These are phyloP conservation scores for Gloeopeniophorella convolvens DNA, from an alignment of 768 basidiomycete genomes.

Conservation along the genomic window DNA sequence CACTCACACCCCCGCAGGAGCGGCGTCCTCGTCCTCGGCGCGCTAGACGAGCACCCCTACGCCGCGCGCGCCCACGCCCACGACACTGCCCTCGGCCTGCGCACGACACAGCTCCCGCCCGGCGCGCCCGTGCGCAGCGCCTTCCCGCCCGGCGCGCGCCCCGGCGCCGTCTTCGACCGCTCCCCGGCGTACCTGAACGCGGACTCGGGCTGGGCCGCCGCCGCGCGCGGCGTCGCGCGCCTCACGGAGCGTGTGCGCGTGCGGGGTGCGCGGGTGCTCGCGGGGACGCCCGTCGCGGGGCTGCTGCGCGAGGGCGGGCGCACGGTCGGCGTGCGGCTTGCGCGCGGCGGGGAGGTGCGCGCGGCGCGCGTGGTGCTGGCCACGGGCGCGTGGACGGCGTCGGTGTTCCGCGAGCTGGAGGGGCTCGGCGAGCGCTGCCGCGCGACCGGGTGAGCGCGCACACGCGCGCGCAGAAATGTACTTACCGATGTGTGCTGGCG, in stretches of 20 bases:
- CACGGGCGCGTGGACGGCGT: slow-evolving; percentile 82
- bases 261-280: slow-evolving; percentile 53
- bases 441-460: slow-evolving; percentile 83
- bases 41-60: slow-evolving; percentile 34
- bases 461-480: background rate
- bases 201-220: slow-evolving; percentile 83
- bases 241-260: slow-evolving; percentile 50
- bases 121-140: slow-evolving; percentile 36
- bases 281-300: slow-evolving; percentile 50
- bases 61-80: slow-evolving; percentile 52
- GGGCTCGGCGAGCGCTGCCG: slow-evolving; percentile 45
- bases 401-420: slow-evolving; percentile 58
- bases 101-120: slow-evolving; percentile 36
- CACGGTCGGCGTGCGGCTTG: slow-evolving; percentile 56
- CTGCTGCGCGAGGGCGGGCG: slow-evolving; percentile 37
- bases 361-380: slow-evolving; percentile 66
- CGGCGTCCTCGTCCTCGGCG: slow-evolving; percentile 58
- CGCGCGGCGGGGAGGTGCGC: slow-evolving; percentile 45
- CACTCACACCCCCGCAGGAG: slow-evolving; percentile 38
- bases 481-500: background rate
- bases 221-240: slow-evolving; percentile 53
- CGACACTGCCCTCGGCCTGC: slow-evolving; percentile 52
- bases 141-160: slow-evolving; percentile 40
- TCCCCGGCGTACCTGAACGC: slow-evolving; percentile 60
- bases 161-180: slow-evolving; percentile 31